Evolutionary conservation across 2,329 filamentous ascomycete genomes (phyloP).

Genomic region (Penicillium corylophilum): DNA sequence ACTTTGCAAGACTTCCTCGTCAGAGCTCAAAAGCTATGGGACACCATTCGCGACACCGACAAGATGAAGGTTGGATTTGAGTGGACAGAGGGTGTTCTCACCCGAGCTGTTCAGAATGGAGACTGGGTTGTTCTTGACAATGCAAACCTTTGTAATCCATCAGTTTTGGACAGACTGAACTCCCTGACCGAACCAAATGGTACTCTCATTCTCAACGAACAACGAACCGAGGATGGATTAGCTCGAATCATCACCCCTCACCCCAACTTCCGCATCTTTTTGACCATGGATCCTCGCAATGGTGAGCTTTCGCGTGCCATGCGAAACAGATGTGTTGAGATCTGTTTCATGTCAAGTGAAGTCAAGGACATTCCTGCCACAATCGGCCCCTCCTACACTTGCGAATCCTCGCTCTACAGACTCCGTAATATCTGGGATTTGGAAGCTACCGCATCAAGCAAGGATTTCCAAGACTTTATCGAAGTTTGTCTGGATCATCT

Average conservation of each 20-base stretch:
- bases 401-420: constrained; percentile 42
- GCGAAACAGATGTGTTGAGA: constrained; percentile 90
- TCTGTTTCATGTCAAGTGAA: constrained; percentile 64
- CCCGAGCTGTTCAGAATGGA: constrained; percentile 80
- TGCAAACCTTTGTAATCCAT: constrained; percentile 93
- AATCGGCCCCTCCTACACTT: constrained; percentile 36
- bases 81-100: constrained; percentile 91
- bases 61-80: constrained; percentile 74
- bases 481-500: constrained; percentile 41
- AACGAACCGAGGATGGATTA: constrained; percentile 77
- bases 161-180: constrained; percentile 90
- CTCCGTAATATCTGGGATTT: constrained; percentile 36
- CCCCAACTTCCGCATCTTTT: constrained; percentile 82
- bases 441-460: constrained; percentile 9
- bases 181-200: constrained; percentile 91
- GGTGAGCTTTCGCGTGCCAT: constrained; percentile 94
- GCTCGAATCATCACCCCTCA: constrained; percentile 79
- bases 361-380: constrained; percentile 12
- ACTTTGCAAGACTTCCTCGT: constrained; percentile 51
- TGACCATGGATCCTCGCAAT: constrained; percentile 88
- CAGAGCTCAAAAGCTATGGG: constrained; percentile 52
- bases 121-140: constrained; percentile 96
- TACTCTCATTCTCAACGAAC: constrained; percentile 86
- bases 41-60: constrained; percentile 58
- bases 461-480: constrained; percentile 18